A percentile compares a stretch with the other conserved stretches of the same genome.
These are phyloP conservation scores for Gymnopilus junonius DNA, from an alignment of 768 basidiomycete genomes.

Conservation along the genomic window DNA sequence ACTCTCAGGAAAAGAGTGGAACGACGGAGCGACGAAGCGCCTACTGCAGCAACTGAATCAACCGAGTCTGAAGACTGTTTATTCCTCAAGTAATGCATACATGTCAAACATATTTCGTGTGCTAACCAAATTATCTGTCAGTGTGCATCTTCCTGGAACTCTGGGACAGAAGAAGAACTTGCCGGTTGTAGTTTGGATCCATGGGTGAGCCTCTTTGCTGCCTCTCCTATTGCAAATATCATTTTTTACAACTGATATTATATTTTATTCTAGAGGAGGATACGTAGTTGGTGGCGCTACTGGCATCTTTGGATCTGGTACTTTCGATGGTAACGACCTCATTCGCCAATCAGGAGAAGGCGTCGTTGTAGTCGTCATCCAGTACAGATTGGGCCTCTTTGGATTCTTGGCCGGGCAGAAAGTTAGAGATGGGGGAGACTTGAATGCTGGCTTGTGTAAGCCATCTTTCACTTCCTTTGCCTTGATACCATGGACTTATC, in stretches of 20 bases:
- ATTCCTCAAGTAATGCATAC: slow-evolving; percentile 39
- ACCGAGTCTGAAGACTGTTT: slow-evolving; percentile 43
- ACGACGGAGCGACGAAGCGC: neutral
- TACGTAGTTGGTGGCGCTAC: slow-evolving; percentile 35
- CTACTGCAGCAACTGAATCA: slow-evolving; percentile 4
- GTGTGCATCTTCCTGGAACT: slow-evolving; percentile 41
- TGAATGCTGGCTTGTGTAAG: slow-evolving; percentile 55
- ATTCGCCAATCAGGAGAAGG: slow-evolving; percentile 36
- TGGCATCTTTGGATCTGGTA: slow-evolving; percentile 27
- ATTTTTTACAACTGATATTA: neutral
- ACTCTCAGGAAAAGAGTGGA: neutral
- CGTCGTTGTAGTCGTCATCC: slow-evolving; percentile 41
- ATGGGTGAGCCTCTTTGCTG: slow-evolving; percentile 33
- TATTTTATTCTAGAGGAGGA: slow-evolving; percentile 27
- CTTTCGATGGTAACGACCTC: slow-evolving; percentile 31
- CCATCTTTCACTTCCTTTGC: slow-evolving; percentile 4
- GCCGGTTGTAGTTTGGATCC: slow-evolving; percentile 49
- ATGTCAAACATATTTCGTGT: no score
- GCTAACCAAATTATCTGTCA: slow-evolving; percentile 7
- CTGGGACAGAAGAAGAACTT: slow-evolving; percentile 27
- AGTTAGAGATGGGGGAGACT: slow-evolving; percentile 43
- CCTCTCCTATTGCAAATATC: neutral
- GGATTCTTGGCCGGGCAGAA: slow-evolving; percentile 48
- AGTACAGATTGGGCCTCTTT: slow-evolving; percentile 47
- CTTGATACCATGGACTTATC: neutral